These are phyloP conservation scores for Protomyces inouyei DNA, from an alignment of 1,139 yeast species.

Conservation along the genomic window DNA sequence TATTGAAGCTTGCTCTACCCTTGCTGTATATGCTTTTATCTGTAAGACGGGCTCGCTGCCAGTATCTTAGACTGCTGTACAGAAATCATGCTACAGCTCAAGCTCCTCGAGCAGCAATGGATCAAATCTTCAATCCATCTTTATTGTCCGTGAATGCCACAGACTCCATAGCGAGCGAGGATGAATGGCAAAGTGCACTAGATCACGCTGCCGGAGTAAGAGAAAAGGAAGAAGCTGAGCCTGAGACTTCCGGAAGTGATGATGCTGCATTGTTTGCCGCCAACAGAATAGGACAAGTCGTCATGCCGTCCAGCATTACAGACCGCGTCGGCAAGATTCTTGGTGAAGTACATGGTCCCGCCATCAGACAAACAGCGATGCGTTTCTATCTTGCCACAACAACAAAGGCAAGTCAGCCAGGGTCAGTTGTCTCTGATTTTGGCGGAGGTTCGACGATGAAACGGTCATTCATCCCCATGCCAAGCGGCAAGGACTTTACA, in stretches of 20 bases:
- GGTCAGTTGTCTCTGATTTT: neutral
- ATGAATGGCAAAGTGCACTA: conserved; percentile 20
- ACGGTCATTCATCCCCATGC: conserved; percentile 3
- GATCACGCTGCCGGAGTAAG: neutral
- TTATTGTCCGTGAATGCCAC: neutral
- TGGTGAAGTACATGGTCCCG: conserved; percentile 10
- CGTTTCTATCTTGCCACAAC: conserved; percentile 10
- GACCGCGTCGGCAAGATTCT: conserved; percentile 1
- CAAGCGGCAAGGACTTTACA: conserved; percentile 16
- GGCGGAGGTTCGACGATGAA: neutral
- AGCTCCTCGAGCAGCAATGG: conserved; percentile 1
- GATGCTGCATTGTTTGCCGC: conserved; percentile 21
- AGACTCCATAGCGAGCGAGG: conserved; percentile 4
- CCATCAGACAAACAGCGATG: conserved; percentile 8
- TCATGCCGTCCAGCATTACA: neutral
- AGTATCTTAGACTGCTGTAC: neutral
- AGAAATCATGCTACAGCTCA: neutral
- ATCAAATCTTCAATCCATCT: conserved; percentile 10
- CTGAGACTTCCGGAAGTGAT: neutral
- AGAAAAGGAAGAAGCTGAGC: conserved; percentile 2
- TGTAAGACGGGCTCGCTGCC: neutral
- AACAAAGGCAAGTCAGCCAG: neutral
- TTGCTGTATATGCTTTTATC: neutral
- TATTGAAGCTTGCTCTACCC: too few species aligned
- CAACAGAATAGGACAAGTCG: conserved; percentile 16